Conservation (phyloP, 495 filamentous ascomycete species). For the Xylaria telfairii region DNA sequence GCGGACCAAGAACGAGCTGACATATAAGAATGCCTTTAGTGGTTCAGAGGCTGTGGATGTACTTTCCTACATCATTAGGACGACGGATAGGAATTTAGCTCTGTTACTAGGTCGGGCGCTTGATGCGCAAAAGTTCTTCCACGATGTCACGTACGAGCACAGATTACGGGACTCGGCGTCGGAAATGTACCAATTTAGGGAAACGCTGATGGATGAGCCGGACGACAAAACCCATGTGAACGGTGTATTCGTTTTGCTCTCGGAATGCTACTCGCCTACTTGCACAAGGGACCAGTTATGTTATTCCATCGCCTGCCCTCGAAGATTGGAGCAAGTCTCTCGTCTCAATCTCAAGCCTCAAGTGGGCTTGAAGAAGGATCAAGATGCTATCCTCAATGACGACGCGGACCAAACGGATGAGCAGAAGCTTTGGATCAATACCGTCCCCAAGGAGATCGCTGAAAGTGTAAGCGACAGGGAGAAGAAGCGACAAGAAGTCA, state of each 20-base stretch:
- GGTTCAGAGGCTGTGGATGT: conserved; percentile 95
- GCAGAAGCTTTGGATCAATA: conserved; percentile 99
- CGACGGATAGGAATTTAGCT: conserved; percentile 92
- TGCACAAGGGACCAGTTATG: conserved; percentile 94
- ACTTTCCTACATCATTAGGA: conserved; percentile 93
- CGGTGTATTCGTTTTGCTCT: conserved; percentile 93
- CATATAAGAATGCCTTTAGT: conserved; percentile 95
- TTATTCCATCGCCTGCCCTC: conserved; percentile 97
- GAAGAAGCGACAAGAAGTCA: conserved; percentile 97
- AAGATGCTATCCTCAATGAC: conserved; percentile 75
- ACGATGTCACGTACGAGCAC: conserved; percentile 98
- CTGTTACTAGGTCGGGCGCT: conserved; percentile 90
- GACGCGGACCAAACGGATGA: conserved; percentile 88
- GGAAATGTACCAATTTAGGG: conserved; percentile 96
- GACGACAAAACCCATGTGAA: conserved; percentile 80
- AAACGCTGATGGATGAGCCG: conserved; percentile 86
- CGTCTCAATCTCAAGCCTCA: conserved; percentile 90
- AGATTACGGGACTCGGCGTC: conserved; percentile 85
- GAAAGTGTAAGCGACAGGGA: conserved; percentile 87
- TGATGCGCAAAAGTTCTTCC: conserved; percentile 99
- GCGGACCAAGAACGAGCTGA: conserved; percentile 92
- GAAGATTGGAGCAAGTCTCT: conserved; percentile 92
- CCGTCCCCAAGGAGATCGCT: conserved; percentile 91
- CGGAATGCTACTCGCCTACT: conserved; percentile 97
- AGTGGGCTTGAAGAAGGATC: conserved; percentile 81